Conservation (phyloP, 2,329 filamentous ascomycete species). For the Cladosporium sp. region DNA sequence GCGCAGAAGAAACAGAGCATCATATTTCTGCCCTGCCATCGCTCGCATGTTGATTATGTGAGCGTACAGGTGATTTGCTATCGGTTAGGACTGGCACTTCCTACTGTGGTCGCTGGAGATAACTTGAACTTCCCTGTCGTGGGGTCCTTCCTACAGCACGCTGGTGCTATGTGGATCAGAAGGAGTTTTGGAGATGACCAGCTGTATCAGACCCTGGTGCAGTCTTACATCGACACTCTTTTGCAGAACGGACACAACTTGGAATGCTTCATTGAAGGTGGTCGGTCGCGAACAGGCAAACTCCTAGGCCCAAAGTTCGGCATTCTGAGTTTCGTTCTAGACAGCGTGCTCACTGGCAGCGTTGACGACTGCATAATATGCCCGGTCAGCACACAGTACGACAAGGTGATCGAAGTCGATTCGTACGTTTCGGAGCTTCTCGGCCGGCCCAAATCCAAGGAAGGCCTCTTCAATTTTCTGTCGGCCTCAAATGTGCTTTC, state of each 20-base stretch:
- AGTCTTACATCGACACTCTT: constrained; percentile 90
- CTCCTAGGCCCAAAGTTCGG: constrained; percentile 92
- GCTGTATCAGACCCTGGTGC: constrained; percentile 87
- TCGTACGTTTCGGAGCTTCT: constrained; percentile 93
- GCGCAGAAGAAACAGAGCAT: constrained; percentile 88
- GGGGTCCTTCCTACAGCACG: constrained; percentile 86
- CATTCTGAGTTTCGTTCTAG: constrained; percentile 85
- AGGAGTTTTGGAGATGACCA: constrained; percentile 88
- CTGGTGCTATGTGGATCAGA: constrained; percentile 95
- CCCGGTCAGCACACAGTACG: constrained; percentile 95
- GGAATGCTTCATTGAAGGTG: constrained; percentile 96
- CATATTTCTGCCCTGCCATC: constrained; percentile 90
- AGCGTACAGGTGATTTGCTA: constrained; percentile 95
- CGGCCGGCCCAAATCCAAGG: constrained; percentile 91
- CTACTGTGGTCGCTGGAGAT: constrained; percentile 90
- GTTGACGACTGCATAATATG: constrained; percentile 91
- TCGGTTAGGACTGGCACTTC: constrained; percentile 79
- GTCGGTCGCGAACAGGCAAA: constrained; percentile 88
- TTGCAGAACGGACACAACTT: constrained; percentile 90
- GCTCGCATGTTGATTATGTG: constrained; percentile 95
- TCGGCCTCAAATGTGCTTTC: constrained; percentile 84
- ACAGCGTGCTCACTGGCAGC: constrained; percentile 81
- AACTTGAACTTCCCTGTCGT: constrained; percentile 94
- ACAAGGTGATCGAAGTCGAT: constrained; percentile 97
- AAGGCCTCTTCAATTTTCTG: constrained; percentile 88